Evolutionary conservation across 106 monocot species (phyloP).

Genomic region (Hemerocallis citrina): DNA sequence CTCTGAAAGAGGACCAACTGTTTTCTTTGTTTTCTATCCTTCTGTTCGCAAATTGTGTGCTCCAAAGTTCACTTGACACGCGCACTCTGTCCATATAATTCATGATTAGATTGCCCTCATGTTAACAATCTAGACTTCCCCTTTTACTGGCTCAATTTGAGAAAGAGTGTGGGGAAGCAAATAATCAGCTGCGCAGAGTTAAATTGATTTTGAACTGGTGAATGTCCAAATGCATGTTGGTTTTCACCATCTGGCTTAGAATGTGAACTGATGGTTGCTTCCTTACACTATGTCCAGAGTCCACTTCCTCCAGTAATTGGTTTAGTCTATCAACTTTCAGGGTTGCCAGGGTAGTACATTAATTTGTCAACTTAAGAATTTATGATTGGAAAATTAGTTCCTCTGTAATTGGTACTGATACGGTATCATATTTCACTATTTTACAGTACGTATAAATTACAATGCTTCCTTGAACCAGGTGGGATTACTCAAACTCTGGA

Average conservation of each 20-base stretch:
- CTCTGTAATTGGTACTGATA: neutral
- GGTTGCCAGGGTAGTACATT: too few species aligned
- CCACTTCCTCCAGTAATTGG: too few species aligned
- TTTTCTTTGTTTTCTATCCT: too few species aligned
- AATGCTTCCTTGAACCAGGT: slow-evolving; percentile 40
- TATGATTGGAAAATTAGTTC: neutral
- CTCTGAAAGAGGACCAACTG: too few species aligned
- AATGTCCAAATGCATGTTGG: neutral
- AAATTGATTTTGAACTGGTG: neutral
- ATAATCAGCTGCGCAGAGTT: neutral
- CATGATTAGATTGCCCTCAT: too few species aligned
- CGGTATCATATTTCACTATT: neutral
- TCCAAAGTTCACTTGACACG: too few species aligned
- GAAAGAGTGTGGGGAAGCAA: neutral
- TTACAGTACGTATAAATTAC: neutral
- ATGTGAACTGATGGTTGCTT: neutral
- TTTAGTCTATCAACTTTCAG: too few species aligned
- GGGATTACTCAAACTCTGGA: slow-evolving; percentile 92
- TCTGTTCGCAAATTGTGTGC: too few species aligned
- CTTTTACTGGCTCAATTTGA: neutral
- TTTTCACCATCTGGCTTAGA: neutral
- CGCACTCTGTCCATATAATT: too few species aligned
- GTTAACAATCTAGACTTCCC: neutral
- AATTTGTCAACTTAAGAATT: neutral
- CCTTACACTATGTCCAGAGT: neutral